Evolutionary conservation across 108 stramenopile genomes (phyloP).

Genomic region (Conticribra guillardii): DNA sequence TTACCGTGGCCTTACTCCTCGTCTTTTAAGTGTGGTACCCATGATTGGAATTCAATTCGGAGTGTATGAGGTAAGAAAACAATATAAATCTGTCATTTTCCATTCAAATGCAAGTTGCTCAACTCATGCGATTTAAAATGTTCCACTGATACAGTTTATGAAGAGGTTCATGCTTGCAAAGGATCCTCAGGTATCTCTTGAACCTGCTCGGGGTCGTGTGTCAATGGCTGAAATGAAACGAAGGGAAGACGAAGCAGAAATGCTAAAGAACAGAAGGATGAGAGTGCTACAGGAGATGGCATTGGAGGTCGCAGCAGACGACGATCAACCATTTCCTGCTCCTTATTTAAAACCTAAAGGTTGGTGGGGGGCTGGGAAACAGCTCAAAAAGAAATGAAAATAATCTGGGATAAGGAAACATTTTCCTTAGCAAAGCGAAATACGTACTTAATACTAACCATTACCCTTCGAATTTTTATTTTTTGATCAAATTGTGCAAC

Average conservation of each 20-base stretch:
- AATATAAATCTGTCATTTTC: not conserved
- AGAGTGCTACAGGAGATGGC: slow-evolving; percentile 69
- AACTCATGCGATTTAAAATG: not conserved
- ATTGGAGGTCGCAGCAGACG: slow-evolving; percentile 88
- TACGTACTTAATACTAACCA: slow-evolving; percentile 5
- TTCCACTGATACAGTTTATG: slow-evolving; percentile 49
- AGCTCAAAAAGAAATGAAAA: slow-evolving; percentile 18
- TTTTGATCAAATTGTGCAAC: not conserved
- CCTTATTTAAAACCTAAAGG: slow-evolving; percentile 62
- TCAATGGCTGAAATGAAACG: slow-evolving; percentile 31
- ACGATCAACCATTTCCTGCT: slow-evolving; percentile 80
- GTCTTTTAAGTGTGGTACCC: slow-evolving; percentile 94
- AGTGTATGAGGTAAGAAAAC: slow-evolving; percentile 75
- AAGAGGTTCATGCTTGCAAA: slow-evolving; percentile 79
- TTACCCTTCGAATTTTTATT: not conserved
- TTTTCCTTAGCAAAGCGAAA: not conserved
- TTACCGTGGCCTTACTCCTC: slow-evolving; percentile 92
- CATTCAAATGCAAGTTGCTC: not conserved
- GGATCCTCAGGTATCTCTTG: slow-evolving; percentile 17
- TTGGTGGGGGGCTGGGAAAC: slow-evolving; percentile 25
- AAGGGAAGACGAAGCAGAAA: slow-evolving; percentile 40
- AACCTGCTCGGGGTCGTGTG: slow-evolving; percentile 29
- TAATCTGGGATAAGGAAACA: not conserved
- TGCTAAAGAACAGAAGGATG: slow-evolving; percentile 41
- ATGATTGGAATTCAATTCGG: slow-evolving; percentile 99